Evolutionary conservation across 2,329 filamentous ascomycete species (phyloP).

Genomic region (Capronia epimyces): DNA sequence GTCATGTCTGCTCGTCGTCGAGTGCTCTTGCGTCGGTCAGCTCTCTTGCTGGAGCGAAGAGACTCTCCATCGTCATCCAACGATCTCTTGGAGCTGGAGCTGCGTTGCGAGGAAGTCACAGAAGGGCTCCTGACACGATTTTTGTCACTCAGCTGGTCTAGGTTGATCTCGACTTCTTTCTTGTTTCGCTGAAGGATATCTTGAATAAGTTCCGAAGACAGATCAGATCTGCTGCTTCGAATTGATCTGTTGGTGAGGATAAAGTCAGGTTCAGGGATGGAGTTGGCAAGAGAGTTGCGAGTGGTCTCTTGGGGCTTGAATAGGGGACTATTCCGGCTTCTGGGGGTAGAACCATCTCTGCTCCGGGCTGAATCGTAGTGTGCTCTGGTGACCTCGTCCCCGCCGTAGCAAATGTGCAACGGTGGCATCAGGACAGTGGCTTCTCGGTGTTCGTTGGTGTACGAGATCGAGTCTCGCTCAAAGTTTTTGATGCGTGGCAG

Average conservation of each 20-base stretch:
- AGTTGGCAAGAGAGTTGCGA: background rate
- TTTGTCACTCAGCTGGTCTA: conserved; percentile 23
- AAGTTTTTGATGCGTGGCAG: conserved; percentile 26
- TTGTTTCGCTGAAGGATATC: conserved; percentile 25
- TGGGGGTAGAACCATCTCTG: conserved; percentile 25
- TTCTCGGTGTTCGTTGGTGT: conserved; percentile 25
- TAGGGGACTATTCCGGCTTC: conserved; percentile 18
- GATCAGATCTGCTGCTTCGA: conserved; percentile 23
- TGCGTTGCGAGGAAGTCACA: conserved; percentile 29
- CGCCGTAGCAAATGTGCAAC: conserved; percentile 30
- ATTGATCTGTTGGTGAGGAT: conserved; percentile 23
- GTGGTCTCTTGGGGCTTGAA: conserved; percentile 18
- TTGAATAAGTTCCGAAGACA: conserved; percentile 27
- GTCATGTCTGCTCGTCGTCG: conserved; percentile 21
- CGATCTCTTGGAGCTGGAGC: conserved; percentile 29
- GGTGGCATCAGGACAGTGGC: conserved; percentile 7
- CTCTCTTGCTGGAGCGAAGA: conserved; percentile 25
- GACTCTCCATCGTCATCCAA: conserved; percentile 29
- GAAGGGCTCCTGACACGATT: conserved; percentile 28
- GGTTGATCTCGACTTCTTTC: conserved; percentile 22
- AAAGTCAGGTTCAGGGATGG: conserved; percentile 10
- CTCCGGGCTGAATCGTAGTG: conserved; percentile 30
- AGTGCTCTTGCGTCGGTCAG: conserved; percentile 25
- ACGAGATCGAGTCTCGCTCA: conserved; percentile 21
- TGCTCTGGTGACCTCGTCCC: conserved; percentile 28